Conservation (phyloP, 2,329 filamentous ascomycete genomes). For the Aspergillus chevalieri region DNA sequence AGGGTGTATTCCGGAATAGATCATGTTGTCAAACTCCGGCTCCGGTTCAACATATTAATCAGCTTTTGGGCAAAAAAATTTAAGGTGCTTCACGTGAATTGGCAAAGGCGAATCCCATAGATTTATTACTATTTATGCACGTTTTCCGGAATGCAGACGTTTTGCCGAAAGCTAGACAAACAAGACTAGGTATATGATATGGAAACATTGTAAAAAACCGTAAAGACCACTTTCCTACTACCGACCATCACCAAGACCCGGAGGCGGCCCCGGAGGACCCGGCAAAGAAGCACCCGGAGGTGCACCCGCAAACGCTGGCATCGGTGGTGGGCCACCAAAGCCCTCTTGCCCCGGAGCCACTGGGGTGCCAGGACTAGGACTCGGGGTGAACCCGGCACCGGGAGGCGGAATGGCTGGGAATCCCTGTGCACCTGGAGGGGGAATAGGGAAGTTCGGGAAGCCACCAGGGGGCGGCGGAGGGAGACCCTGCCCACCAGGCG, state of each 20-base stretch:
- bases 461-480: conserved; percentile 19
- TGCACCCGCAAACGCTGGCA: background rate
- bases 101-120: too few relatives aligned
- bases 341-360: conserved; percentile 24
- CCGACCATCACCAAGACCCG: conserved; percentile 25
- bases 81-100: too few relatives aligned
- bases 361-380: conserved; percentile 18
- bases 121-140: background rate
- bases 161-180: conserved; percentile 1
- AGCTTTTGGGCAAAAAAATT: too few relatives aligned
- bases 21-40: too few relatives aligned
- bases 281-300: conserved; percentile 21
- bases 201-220: conserved; percentile 2
- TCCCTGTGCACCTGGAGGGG: conserved; percentile 27
- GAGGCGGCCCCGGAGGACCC: conserved; percentile 17
- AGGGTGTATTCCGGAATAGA: too few relatives aligned
- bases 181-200: conserved; percentile 1
- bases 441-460: conserved; percentile 49
- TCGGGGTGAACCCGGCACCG: conserved; percentile 19
- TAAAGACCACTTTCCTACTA: conserved; percentile 9
- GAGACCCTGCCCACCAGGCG: conserved; percentile 32
- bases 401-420: conserved; percentile 28
- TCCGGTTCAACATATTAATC: too few relatives aligned
- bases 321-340: conserved; percentile 14
- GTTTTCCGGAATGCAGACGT: background rate